Evolutionary conservation across 2,329 filamentous ascomycete genomes (phyloP), one percentile per base, ranked within the genome.

Genomic region (Diaporthe vexans): DNA sequence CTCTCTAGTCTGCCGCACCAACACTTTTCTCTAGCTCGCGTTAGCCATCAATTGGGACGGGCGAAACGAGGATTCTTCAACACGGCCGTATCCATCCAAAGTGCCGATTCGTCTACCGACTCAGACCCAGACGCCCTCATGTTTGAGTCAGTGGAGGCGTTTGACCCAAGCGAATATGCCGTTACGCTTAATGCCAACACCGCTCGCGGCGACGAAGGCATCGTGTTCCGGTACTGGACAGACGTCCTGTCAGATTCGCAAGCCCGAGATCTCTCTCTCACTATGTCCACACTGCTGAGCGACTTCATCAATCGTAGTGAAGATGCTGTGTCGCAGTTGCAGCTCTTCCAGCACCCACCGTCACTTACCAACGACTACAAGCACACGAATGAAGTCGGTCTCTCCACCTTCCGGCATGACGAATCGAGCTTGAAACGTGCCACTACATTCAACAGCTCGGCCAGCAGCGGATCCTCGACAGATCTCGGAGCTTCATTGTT

Each of bases 161-260:
- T 61, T 26, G 58, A 61, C 26, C 58, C 58, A 29, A 61, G 58
- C n/a, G 58, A 61, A 29, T 61, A 61, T 61, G 58, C 37, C n/a
- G 35, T 61, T 43, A 61, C 58, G 3, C 37, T 61, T n/a, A 61
- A 61, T 29, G 58, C 58, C 58, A 21, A 61, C 37, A 61, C 58
- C 58, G 9, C 58, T 29, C 58, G n/a, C 15, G 58, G n/a, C n/a
- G 58, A 61, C 3, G 58, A 61, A 29, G 58, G 58, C n/a, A 43
- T 61, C 3, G 4, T 61, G 3, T 61, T 61, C 15, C 58, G 58
- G 7, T 61, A 43, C 26, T 61, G 58, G 58, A 61, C 58, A 26
- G 37, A 61, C 29, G 37, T 61, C 26, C 37, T 61, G 9, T 61
- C 58, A 21, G 58, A 61, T 61, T 26, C 19, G 3, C 58, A 61